Evolutionary conservation across 352 stramenopile genomes (phyloP).

Genomic region (Phytophthora pinifolia): DNA sequence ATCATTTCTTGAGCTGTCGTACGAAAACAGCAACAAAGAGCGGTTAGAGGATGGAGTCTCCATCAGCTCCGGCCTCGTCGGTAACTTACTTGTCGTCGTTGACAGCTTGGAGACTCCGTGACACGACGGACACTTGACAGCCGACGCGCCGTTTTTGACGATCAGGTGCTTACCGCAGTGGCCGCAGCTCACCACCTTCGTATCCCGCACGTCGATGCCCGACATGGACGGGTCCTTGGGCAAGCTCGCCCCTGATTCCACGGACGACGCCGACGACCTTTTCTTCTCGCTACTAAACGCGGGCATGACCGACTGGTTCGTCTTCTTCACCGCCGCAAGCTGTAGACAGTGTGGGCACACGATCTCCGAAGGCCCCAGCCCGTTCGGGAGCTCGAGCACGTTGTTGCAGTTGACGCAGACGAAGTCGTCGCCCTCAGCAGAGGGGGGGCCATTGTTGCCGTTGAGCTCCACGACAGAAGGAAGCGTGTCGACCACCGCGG

Average conservation of each 20-base stretch:
- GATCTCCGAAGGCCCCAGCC: slow-evolving; percentile 47
- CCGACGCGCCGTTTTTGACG: slow-evolving; percentile 73
- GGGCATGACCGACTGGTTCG: slow-evolving; percentile 25
- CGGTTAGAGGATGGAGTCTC: slow-evolving; percentile 15
- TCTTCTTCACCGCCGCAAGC: slow-evolving; percentile 51
- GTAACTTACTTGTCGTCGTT: slow-evolving; percentile 75
- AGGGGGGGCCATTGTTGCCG: slow-evolving; percentile 3
- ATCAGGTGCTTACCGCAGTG: slow-evolving; percentile 86
- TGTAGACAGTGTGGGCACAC: slow-evolving; percentile 70
- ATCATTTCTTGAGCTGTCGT: slow-evolving; percentile 85
- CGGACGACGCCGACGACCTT: slow-evolving; percentile 27
- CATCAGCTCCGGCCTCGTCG: neutral
- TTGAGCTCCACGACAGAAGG: slow-evolving; percentile 30
- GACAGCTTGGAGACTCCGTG: slow-evolving; percentile 81
- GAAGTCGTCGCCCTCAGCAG: slow-evolving; percentile 28
- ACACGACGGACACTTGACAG: slow-evolving; percentile 82
- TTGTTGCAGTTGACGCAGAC: slow-evolving; percentile 63
- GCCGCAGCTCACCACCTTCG: slow-evolving; percentile 83
- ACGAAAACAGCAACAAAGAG: slow-evolving; percentile 17
- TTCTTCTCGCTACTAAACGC: slow-evolving; percentile 32
- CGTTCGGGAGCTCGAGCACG: slow-evolving; percentile 47
- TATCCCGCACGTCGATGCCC: slow-evolving; percentile 70
- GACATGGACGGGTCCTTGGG: slow-evolving; percentile 33
- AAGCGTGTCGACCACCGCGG: slow-evolving; percentile 27
- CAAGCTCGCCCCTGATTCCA: slow-evolving; percentile 37